These are phyloP conservation scores for Plenodomus biglobosus DNA, from an alignment of 2,329 filamentous ascomycete species.

Conservation along the genomic window DNA sequence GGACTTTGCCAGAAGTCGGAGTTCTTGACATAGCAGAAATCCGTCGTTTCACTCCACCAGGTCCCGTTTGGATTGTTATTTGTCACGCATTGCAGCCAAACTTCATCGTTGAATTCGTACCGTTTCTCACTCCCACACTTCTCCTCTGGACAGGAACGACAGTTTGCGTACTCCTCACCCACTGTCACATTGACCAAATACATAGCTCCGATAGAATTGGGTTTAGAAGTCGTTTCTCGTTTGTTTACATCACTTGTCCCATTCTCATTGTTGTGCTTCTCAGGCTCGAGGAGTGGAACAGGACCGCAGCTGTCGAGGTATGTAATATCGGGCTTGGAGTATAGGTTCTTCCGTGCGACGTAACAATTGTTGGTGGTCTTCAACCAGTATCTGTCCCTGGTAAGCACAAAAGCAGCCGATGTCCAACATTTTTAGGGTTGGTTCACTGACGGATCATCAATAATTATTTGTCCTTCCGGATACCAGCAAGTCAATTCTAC, in stretches of 20 bases:
- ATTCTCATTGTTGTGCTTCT: conserved; percentile 26
- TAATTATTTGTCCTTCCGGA: conserved; percentile 25
- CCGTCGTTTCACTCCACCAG: conserved; percentile 32
- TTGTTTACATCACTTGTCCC: conserved; percentile 24
- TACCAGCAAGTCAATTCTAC: conserved; percentile 35
- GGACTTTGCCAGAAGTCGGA: conserved; percentile 32
- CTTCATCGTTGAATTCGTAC: conserved; percentile 29
- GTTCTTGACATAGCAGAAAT: conserved; percentile 34
- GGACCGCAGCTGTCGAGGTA: conserved; percentile 34
- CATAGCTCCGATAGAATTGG: conserved; percentile 5
- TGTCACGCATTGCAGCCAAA: conserved; percentile 31
- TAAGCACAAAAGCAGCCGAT: too few species aligned
- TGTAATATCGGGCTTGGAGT: conserved; percentile 25
- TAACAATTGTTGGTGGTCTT: conserved; percentile 40
- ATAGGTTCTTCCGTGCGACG: conserved; percentile 28
- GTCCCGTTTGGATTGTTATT: conserved; percentile 12
- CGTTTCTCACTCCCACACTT: conserved; percentile 13
- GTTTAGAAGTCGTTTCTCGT: conserved; percentile 7
- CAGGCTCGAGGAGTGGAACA: conserved; percentile 27
- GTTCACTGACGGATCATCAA: conserved; percentile 29
- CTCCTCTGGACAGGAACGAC: conserved; percentile 21
- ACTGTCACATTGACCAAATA: conserved; percentile 37
- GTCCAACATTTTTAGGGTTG: not conserved
- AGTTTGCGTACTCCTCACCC: conserved; percentile 32
- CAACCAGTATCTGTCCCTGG: conserved; percentile 22